Evolutionary conservation across 331 rosid genomes (phyloP), one percentile per base, ranked within the genome.

Genomic region (Pyracantha coccinea): DNA sequence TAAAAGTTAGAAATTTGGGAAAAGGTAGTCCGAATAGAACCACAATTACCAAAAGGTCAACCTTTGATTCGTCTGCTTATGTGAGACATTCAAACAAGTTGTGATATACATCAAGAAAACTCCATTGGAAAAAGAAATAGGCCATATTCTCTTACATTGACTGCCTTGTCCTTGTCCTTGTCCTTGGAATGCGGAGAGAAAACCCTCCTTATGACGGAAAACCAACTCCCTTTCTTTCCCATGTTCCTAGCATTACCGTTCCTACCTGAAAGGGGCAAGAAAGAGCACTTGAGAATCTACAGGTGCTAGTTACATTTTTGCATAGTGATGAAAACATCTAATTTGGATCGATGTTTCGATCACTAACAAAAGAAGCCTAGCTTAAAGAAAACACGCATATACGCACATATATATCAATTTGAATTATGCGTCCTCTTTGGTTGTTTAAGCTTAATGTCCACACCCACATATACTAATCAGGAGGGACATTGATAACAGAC

Each of bases 141-240:
- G 38, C 50, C 23, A 44, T 3, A 28, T 27, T 21, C 65, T 61
- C 84, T 80, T 82, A 84, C 86, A 83, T 83, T 77, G 68, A 65
- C 83, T 72, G 50, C 82, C 79, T 90, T 94, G 55, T 88, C 95
- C 85, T 35, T 35, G 44, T 35, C 82, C 80, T 90, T 94, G 55
- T 89, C 96, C 86, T 92, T 94, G 78, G 99, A 90, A 75, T 85
- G 92, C 25, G 87, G 96, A 59, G 87, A 79, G 82, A 94, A 92
- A 74, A 85, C 96, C 72, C 91, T 90, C 85, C 90, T 94, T 80
- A 94, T 90, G 70, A 96, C 96, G 77, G 97, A 83, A 88, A 94
- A 87, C 97, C 99, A 94, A 82, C 93, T 85, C 76, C 99, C 99
- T 47, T 85, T 92, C 93, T 89, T 94, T 80, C 99, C 99, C 99